Evolutionary conservation across 2,329 filamentous ascomycete genomes (phyloP).

Genomic region (Xylariomycetidae sp.): DNA sequence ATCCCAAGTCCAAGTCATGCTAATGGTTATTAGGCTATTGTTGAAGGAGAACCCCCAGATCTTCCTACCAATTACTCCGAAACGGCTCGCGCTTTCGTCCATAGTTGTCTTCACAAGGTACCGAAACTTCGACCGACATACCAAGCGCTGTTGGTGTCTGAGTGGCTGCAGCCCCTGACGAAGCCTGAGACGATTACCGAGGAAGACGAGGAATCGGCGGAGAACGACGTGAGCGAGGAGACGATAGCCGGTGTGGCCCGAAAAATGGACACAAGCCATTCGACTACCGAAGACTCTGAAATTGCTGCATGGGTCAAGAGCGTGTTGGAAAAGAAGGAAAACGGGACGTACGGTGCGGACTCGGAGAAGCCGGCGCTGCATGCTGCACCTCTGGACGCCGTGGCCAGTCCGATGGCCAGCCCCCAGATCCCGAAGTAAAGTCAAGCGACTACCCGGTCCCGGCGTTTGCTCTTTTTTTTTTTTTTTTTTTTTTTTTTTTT

Average conservation of each 20-base stretch:
- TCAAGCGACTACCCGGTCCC: constrained; percentile 4
- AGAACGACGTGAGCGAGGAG: constrained; percentile 30
- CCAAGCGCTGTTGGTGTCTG: constrained; percentile 78
- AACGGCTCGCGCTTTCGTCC: constrained; percentile 78
- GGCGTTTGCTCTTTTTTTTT: constrained; percentile 16
- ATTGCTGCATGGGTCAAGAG: constrained; percentile 78
- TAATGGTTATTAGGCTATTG: constrained; percentile 67
- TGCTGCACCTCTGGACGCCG: constrained; percentile 73
- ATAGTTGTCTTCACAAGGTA: constrained; percentile 85
- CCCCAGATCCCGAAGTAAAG: constrained; percentile 21
- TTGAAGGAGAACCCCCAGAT: constrained; percentile 90
- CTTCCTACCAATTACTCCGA: constrained; percentile 78
- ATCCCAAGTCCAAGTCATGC: background rate
- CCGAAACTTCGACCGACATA: constrained; percentile 93
- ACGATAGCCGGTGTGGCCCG: constrained; percentile 37
- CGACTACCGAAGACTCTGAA: constrained; percentile 64
- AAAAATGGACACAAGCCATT: constrained; percentile 35
- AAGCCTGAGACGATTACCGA: constrained; percentile 52
- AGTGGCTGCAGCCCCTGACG: constrained; percentile 73
- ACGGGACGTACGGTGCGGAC: constrained; percentile 43
- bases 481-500: background rate
- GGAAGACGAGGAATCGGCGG: constrained; percentile 30
- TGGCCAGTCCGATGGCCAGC: constrained; percentile 46
- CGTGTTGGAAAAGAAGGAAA: constrained; percentile 61
- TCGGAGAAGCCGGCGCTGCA: constrained; percentile 74